A percentile compares a stretch with the other conserved stretches of the same genome.
These are phyloP conservation scores for Globomyces pollinis-pini DNA, from an alignment of 192 early-diverging fungal species.

Conservation along the genomic window DNA sequence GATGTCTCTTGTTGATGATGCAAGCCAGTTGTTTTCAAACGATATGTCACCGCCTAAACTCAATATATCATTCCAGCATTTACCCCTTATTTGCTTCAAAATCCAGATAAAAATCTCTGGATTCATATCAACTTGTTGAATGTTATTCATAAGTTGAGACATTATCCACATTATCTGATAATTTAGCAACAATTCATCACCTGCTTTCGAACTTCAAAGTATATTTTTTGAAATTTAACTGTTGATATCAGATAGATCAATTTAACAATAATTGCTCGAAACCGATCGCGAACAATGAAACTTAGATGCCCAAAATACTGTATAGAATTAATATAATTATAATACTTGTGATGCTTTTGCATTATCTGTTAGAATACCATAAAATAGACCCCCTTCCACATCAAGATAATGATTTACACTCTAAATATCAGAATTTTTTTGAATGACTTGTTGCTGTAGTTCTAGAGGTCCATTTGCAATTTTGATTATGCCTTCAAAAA, in stretches of 20 bases:
- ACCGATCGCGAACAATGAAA: conserved; percentile 3
- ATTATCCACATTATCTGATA: not conserved
- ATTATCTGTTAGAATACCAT: not conserved
- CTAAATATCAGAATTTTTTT: not conserved
- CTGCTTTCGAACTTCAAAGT: not conserved
- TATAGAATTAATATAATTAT: not conserved
- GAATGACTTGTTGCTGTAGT: conserved; percentile 1
- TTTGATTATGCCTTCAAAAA: not conserved
- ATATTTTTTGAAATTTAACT: not conserved
- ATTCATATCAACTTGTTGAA: not conserved
- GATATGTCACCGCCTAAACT: not conserved
- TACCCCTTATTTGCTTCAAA: conserved; percentile 9
- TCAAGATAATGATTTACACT: conserved; percentile 1
- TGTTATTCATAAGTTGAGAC: not conserved
- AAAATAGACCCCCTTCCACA: conserved; percentile 1
- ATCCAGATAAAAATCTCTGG: conserved; percentile 3
- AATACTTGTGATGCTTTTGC: not conserved
- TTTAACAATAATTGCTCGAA: conserved; percentile 1
- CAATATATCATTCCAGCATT: no score
- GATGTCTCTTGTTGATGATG: not conserved
- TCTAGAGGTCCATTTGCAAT: not conserved
- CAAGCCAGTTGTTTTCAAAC: not conserved
- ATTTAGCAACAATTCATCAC: not conserved
- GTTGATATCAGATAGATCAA: not conserved
- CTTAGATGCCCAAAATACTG: not conserved